phyloP scores from a whole-genome alignment of 192 early-diverging fungal genomes.

The Entomortierella parvispora region DNA sequence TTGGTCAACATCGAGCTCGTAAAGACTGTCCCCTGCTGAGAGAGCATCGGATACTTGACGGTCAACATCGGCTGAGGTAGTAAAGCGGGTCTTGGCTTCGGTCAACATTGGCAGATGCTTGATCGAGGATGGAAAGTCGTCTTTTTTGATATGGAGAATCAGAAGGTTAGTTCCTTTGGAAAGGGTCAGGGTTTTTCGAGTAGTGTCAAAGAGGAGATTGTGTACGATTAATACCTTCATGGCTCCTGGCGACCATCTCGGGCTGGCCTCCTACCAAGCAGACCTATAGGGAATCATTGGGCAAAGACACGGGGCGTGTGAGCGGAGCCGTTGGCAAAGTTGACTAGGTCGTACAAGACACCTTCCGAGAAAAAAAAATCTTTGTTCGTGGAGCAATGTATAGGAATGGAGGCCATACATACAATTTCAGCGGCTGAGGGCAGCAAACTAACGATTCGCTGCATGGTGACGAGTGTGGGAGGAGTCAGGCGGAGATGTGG shows the following conservation, averaged over 20 bases:
- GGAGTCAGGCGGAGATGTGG: neutral
- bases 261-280: constrained; percentile 42
- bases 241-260: constrained; percentile 52
- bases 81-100: constrained; percentile 56
- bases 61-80: constrained; percentile 61
- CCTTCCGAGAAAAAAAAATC: no score
- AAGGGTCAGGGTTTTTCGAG: neutral
- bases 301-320: no score
- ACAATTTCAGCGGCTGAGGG: constrained; percentile 67
- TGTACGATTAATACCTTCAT: constrained; percentile 32
- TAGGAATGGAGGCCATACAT: no score
- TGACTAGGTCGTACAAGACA: no score
- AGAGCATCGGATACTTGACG: constrained; percentile 61
- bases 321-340: no score
- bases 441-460: constrained; percentile 58
- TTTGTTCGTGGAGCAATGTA: no score
- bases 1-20: constrained; percentile 54
- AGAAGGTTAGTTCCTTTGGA: neutral
- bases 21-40: constrained; percentile 55
- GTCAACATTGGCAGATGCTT: constrained; percentile 58
- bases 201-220: neutral
- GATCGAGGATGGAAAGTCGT: constrained; percentile 59
- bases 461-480: constrained; percentile 4
- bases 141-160: constrained; percentile 16
- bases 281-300: constrained; percentile 48